phyloP scores from a whole-genome alignment of 768 basidiomycete species.

The Sporobolomyces pararoseus region DNA sequence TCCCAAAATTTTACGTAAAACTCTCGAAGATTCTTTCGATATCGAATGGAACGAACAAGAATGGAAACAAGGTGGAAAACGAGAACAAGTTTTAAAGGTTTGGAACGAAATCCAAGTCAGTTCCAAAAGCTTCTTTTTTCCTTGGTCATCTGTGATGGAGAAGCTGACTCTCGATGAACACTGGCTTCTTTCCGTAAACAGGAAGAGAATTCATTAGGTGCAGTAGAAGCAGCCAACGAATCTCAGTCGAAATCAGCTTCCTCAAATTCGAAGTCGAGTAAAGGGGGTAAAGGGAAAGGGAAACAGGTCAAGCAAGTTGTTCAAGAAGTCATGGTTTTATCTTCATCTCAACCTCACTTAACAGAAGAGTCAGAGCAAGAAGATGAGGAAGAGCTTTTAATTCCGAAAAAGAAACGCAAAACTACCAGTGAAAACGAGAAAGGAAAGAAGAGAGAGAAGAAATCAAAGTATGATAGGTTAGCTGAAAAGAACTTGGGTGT shows the following conservation, averaged over 20 bases:
- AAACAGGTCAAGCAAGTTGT: too few relatives aligned
- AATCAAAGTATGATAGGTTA: conserved; percentile 2
- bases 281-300: too few relatives aligned
- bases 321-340: too few relatives aligned
- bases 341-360: too few relatives aligned
- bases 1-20: neutral
- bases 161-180: too few relatives aligned
- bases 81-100: neutral
- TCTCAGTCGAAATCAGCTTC: too few relatives aligned
- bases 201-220: too few relatives aligned
- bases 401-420: neutral
- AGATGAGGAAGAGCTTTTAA: neutral
- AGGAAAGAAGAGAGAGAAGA: conserved; percentile 1
- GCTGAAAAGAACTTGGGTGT: conserved; percentile 15
- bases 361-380: neutral
- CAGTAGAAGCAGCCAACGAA: too few relatives aligned
- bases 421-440: neutral
- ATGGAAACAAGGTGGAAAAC: neutral
- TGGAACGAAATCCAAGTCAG: neutral
- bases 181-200: too few relatives aligned
- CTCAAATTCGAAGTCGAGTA: too few relatives aligned
- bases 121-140: neutral
- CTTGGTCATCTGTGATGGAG: too few relatives aligned
- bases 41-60: neutral
- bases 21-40: neutral